These are phyloP conservation scores for Luvunga scandens DNA, from an alignment of 345 rosid genomes.

Conservation along the genomic window DNA sequence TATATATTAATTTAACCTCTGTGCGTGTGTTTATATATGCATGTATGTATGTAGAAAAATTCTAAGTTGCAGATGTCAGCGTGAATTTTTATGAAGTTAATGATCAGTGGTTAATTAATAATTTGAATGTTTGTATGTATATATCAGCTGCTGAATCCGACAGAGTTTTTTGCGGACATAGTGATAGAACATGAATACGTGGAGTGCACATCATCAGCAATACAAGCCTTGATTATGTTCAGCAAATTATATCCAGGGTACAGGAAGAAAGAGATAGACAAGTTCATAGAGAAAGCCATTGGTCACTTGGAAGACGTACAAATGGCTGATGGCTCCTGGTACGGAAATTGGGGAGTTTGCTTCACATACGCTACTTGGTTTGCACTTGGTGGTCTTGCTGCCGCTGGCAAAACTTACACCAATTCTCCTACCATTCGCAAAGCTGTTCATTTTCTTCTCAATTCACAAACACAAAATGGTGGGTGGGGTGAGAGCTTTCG, in stretches of 20 bases:
- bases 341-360: constrained; percentile 55
- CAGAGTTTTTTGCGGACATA: constrained; percentile 43
- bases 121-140: too few species aligned
- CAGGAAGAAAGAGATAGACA: constrained; percentile 41
- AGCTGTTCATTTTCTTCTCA: constrained; percentile 46
- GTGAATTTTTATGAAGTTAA: too few species aligned
- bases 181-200: constrained; percentile 45
- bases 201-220: constrained; percentile 55
- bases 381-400: constrained; percentile 45
- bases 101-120: too few species aligned
- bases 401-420: constrained; percentile 42
- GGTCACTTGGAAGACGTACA: constrained; percentile 36
- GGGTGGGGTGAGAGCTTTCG: constrained; percentile 67
- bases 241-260: constrained; percentile 43
- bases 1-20: too few species aligned
- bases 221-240: constrained; percentile 38
- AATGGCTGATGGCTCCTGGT: constrained; percentile 50
- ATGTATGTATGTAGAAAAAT: too few species aligned
- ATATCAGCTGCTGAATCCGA: constrained; percentile 41
- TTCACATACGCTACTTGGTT: constrained; percentile 51
- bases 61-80: too few species aligned
- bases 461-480: constrained; percentile 33
- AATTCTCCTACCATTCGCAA: constrained; percentile 32
- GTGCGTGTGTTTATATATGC: too few species aligned
- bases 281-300: constrained; percentile 31